A percentile compares a stretch with the other conserved stretches of the same genome.
Evolutionary conservation across 371 early-diverging fungal genomes (phyloP).

Genomic region (Chytridiales sp.): DNA sequence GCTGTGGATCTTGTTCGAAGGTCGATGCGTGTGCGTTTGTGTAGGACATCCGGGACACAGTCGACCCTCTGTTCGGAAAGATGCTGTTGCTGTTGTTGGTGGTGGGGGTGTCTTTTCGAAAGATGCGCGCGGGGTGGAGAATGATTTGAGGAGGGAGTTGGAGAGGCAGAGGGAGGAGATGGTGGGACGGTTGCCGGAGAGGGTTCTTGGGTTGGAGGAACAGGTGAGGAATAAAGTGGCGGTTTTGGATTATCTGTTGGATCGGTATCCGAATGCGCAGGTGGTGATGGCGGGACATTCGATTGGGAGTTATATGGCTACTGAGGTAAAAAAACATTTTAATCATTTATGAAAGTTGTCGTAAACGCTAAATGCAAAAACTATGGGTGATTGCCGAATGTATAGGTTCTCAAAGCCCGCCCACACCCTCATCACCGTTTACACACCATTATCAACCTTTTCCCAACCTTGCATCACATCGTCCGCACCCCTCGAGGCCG

Average conservation of each 20-base stretch:
- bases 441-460: conserved; percentile 63
- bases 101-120: background rate
- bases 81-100: background rate
- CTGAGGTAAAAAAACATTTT: too few species aligned
- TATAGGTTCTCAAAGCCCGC: too few species aligned
- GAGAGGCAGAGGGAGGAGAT: too few species aligned
- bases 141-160: too few species aligned
- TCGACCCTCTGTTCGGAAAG: background rate
- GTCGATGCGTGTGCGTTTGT: conserved; percentile 2
- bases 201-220: conserved; percentile 45
- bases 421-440: conserved; percentile 59
- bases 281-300: too few species aligned
- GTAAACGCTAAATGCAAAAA: too few species aligned
- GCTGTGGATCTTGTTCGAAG: conserved; percentile 38
- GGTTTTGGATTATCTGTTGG: conserved; percentile 55
- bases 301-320: too few species aligned
- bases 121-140: conserved; percentile 27
- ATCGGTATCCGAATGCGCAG: too few species aligned
- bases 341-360: too few species aligned
- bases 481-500: conserved; percentile 74
- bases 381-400: too few species aligned
- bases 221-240: conserved; percentile 69
- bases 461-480: conserved; percentile 76
- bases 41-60: conserved; percentile 3
- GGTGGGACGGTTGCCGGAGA: background rate